Base-by-base conservation (phyloP, 345 rosid species). In the Fremontodendron californicum region DNA sequence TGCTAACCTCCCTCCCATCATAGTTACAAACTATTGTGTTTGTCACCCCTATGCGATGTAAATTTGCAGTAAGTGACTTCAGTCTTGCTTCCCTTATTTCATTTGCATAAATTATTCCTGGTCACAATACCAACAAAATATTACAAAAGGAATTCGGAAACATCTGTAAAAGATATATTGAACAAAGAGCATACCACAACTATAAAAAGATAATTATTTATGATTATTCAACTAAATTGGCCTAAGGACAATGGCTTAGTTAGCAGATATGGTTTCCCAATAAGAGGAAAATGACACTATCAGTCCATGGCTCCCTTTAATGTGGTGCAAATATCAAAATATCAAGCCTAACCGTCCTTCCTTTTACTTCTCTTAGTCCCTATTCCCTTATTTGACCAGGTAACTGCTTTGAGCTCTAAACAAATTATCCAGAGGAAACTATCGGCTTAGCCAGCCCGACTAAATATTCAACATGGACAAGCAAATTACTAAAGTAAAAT, bases 31-130 rank as follows among this genome's bases (percentile, higher is more conserved):
- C 97, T 66, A 95, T 79, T 73, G 97, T 88, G 87, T 95, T 95
- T 58, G 97, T 92, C 67, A 93, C 98, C 10, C 98, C 99, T 97
- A 93, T 89, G 33, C 96, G 96, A 81, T 92, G 93, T 81, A 95
- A 86, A 90, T 95, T 95, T 76, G 96, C 97, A 75, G 94, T 92
- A 16, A 95, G 88, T 57, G 99, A 93, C 87, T 89, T 93, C 23
- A 93, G 90, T 78, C 99, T 90, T 79, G 88, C 81, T 27, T 37
- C 90, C 89, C 90, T 92, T 87, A 95, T 88, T 85, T 95, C 99
- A 84, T 95, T 95, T 18, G 99, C 98, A 88, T 86, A 93, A 54
- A 95, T 82, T 39, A 95, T 70, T 52, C 99, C 99, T 95, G 90
- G 76, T 57, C 45, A 81, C 12, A 80, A 61, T 77, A 81, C 33